A percentile compares a stretch with the other conserved stretches of the same genome.
Conservation (phyloP, 1,284 basidiomycete genomes). For the Ustilago bromivora region DNA sequence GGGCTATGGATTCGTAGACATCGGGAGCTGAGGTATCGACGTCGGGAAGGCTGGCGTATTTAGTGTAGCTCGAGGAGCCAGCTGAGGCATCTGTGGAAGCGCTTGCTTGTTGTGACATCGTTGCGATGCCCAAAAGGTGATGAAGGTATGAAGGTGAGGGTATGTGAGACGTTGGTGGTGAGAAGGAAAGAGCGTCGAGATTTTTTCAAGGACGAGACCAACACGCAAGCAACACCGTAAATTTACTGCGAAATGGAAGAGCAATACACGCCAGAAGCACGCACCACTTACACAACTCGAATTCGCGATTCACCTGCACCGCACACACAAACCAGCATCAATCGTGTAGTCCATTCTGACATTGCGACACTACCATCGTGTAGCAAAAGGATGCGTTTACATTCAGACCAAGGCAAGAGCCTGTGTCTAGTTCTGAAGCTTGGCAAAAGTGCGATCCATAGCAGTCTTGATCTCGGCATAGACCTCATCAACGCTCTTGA, state of each 20-base stretch:
- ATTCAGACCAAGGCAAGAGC: no score
- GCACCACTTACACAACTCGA: not conserved
- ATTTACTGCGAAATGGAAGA: not conserved
- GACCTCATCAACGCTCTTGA: slow-evolving; percentile 61
- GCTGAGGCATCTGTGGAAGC: not conserved
- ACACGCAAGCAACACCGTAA: slow-evolving; percentile 15
- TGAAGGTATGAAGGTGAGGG: not conserved
- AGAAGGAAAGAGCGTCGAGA: not conserved
- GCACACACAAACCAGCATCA: not conserved
- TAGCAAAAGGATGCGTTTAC: not conserved
- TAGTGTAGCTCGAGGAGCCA: slow-evolving; percentile 19
- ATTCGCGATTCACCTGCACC: not conserved
- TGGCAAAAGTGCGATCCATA: slow-evolving; percentile 60
- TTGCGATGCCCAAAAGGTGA: not conserved
- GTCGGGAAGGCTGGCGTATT: slow-evolving; percentile 49
- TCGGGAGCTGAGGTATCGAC: slow-evolving; percentile 44
- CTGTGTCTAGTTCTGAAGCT: slow-evolving; percentile 11
- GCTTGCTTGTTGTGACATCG: slow-evolving; percentile 21
- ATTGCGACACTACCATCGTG: not conserved
- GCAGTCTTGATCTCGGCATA: slow-evolving; percentile 62
- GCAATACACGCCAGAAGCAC: slow-evolving; percentile 11
- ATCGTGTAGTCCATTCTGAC: not conserved
- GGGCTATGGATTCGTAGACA: slow-evolving; percentile 38
- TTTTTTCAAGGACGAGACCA: slow-evolving; percentile 16
- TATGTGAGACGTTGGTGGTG: slow-evolving; percentile 8